A percentile compares a stretch with the other conserved stretches of the same genome.
Evolutionary conservation across 352 stramenopile species (phyloP).

Genomic region (Lagenidium giganteum): DNA sequence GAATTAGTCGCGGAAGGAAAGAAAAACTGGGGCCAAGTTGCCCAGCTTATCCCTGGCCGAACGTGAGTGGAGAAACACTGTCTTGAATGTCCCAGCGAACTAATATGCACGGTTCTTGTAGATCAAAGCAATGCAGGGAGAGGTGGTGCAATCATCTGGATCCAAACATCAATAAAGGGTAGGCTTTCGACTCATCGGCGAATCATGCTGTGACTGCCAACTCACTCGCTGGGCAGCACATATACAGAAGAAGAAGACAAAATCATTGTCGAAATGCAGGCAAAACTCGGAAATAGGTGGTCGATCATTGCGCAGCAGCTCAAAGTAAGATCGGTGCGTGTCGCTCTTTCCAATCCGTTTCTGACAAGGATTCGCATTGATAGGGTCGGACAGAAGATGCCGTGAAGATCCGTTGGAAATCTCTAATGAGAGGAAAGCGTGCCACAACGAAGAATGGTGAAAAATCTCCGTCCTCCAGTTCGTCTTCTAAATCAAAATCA

Average conservation of each 20-base stretch:
- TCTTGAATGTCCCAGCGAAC: not conserved
- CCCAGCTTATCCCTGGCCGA: conserved; percentile 73
- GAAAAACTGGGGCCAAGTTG: conserved; percentile 89
- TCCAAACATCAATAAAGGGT: conserved; percentile 92
- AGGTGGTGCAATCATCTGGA: conserved; percentile 91
- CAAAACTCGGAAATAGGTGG: conserved; percentile 90
- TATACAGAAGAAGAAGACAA: conserved; percentile 90
- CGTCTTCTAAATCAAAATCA: conserved; percentile 29
- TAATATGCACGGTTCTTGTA: conserved; percentile 20
- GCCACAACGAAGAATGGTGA: not conserved
- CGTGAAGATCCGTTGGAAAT: conserved; percentile 94
- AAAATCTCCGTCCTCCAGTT: conserved; percentile 6
- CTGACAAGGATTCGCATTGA: not conserved
- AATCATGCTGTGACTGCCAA: not conserved
- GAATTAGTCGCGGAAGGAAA: conserved; percentile 84
- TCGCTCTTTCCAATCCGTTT: not conserved
- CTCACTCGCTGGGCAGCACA: conserved; percentile 25
- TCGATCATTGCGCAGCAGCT: conserved; percentile 90
- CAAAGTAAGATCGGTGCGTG: conserved; percentile 34
- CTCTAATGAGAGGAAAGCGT: conserved; percentile 67
- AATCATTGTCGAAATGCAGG: conserved; percentile 91
- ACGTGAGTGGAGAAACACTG: conserved; percentile 40
- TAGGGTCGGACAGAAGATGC: conserved; percentile 89
- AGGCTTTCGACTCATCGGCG: conserved; percentile 9
- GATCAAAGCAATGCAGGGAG: conserved; percentile 91